A percentile compares a stretch with the other conserved stretches of the same genome.
phyloP scores from a whole-genome alignment of 352 stramenopile species.

The Pythium oligandrum region DNA sequence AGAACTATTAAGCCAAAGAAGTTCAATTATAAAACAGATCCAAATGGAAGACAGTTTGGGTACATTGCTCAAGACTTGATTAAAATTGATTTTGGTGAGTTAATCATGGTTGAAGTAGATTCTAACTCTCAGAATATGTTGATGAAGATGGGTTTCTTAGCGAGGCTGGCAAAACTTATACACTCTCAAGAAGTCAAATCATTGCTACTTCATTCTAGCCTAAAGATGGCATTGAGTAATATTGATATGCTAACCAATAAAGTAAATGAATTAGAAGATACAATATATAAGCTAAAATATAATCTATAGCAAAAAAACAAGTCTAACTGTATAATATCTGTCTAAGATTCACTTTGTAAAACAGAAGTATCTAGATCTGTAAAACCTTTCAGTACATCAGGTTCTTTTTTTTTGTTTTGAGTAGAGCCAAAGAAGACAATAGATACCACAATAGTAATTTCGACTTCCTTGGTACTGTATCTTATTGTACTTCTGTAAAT shows the following conservation, averaged over 20 bases:
- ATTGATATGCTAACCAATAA: slow-evolving; percentile 8
- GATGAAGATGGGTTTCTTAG: slow-evolving; percentile 13
- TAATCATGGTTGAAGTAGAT: too few relatives aligned
- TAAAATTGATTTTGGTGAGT: slow-evolving; percentile 7
- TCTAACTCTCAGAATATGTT: slow-evolving; percentile 12
- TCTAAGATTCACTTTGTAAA: background rate
- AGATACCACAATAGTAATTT: too few relatives aligned
- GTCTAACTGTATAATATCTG: slow-evolving; percentile 3
- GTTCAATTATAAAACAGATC: slow-evolving; percentile 10
- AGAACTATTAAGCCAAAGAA: slow-evolving; percentile 9
- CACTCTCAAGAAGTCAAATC: too few relatives aligned
- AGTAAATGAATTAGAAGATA: slow-evolving; percentile 2
- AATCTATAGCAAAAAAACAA: background rate
- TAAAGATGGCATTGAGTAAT: slow-evolving; percentile 9
- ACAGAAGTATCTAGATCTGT: too few relatives aligned
- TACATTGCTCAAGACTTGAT: slow-evolving; percentile 13
- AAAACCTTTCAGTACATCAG: too few relatives aligned
- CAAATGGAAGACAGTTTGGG: slow-evolving; percentile 12
- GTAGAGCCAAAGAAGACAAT: too few relatives aligned
- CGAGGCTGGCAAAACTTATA: too few relatives aligned
- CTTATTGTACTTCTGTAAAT: too few relatives aligned
- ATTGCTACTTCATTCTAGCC: slow-evolving; percentile 8
- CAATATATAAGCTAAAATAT: slow-evolving; percentile 4
- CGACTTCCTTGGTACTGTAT: too few relatives aligned
- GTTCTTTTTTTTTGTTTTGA: too few relatives aligned